Evolutionary conservation across 108 stramenopile species (phyloP), one percentile per base, ranked within the genome.

Genomic region (Skeletonema marinoi): DNA sequence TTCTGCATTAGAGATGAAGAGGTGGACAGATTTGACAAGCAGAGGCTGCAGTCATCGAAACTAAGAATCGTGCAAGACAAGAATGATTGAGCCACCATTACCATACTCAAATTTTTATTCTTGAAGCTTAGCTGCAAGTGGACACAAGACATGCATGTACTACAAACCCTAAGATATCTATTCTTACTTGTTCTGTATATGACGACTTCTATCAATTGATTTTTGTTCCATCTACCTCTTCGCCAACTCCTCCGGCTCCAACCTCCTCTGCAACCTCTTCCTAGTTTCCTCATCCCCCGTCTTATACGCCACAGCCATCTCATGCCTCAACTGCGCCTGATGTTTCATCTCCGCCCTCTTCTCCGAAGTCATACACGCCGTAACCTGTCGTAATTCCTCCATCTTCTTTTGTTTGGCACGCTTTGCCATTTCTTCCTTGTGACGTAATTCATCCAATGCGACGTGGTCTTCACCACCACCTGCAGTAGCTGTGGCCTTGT

Each of bases 301-400:
- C 75, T 92, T 92, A 75, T 84, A 96, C 35, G 95, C 95, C 78
- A 89, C 84, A 10, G 81, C 81, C 93, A 96, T 85, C 85, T 96
- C 84, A 42, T 92, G 76, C 44, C 88, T 78, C 51, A 96, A 68
- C 7, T 84, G 67, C 14, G 85, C 86, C 71, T 94, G 91, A 29
- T 83, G 80, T 69, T 92, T 93, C 92, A 96, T 94, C 74, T 93
- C 93, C 66, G 86, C 75, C 13, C 88, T 65, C 71, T 90, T 92
- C 65, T 85, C 87, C 41, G 75, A 35, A 69, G 80, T 91, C 92
- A 92, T 90, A 39, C 77, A 69, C 54, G 77, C 83, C 54, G 74
- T 21, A 0, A 78, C 75, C 48, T 87, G 51, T 68, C 83, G 66
- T 54, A 78, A 41, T 59, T 89, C 91, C 59, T 92, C 74, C 64